Evolutionary conservation across 495 filamentous ascomycete genomes (phyloP), one percentile per base, ranked within the genome.

Genomic region (Xylaria bambusicola): DNA sequence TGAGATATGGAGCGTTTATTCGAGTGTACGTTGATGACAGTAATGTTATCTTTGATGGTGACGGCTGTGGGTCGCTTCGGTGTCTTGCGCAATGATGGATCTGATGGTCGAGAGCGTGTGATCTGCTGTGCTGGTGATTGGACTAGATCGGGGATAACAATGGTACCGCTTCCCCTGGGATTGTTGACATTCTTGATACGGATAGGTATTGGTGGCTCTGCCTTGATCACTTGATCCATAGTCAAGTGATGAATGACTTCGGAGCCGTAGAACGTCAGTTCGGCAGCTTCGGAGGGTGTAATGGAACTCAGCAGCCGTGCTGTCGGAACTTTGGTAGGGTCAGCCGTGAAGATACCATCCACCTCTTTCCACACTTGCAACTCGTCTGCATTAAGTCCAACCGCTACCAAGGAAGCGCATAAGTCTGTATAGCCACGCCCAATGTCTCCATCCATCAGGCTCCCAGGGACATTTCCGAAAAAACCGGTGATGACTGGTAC

Each of bases 141-240:
- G 10, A 77, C 68, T 1, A 75, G 75, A 59, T 83, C 80, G 13
- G 81, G 81, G 65, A 90, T 87, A 62, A 99, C 92, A 52, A 96
- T 80, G 26, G 94, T 99, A 48, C 94, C 94, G 56, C 84, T 82
- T 53, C 90, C 89, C 40, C 86, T 84, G 0, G 95, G 92, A 66
- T 97, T 97, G 77, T 95, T 93, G 69, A 98, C 94, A 71, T 98
- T 98, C 78, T 98, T 97, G 74, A 98, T 98, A 57, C 94, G 90
- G 65, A 97, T 95, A 8, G 88, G 91, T 71, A 98, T 98, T 13
- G 83, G 84, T 0, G 84, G 84, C 52, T 83, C 82, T 2, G 93
- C 92, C 50, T 86, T 89, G 71, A 98, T 96, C 50, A 94, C 94
- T 71, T 97, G 94, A 75, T 98, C 92, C 91, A 98, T 98, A 53